Evolutionary conservation across 768 basidiomycete genomes (phyloP).

Genomic region (Leccinum longicurvipes): DNA sequence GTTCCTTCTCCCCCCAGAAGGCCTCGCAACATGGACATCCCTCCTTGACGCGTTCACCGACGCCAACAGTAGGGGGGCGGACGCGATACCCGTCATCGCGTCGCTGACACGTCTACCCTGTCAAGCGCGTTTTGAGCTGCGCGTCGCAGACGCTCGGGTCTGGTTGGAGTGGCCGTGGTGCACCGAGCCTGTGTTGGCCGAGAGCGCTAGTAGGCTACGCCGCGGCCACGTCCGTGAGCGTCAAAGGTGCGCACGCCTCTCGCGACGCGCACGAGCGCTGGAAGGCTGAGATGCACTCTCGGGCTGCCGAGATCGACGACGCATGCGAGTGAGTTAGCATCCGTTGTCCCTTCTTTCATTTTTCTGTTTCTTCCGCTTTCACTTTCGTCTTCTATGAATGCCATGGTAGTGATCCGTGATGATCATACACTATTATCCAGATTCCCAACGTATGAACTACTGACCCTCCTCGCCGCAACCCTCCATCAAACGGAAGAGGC

Average conservation of each 20-base stretch:
- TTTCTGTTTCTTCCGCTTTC: too few relatives aligned
- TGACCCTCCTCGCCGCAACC: too few relatives aligned
- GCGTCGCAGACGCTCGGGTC: conserved; percentile 22
- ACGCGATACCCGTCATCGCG: not conserved
- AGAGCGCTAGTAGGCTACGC: not conserved
- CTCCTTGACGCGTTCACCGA: conserved; percentile 18
- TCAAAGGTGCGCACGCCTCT: conserved; percentile 47
- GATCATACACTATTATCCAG: too few relatives aligned
- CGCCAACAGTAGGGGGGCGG: not conserved
- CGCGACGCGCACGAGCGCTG: conserved; percentile 49
- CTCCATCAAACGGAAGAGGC: too few relatives aligned
- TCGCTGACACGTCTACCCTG: conserved; percentile 10
- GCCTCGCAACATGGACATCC: conserved; percentile 31
- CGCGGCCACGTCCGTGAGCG: conserved; percentile 25
- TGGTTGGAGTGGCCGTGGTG: conserved; percentile 30
- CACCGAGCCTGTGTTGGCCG: not conserved
- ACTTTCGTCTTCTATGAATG: not conserved
- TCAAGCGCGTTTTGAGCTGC: conserved; percentile 37
- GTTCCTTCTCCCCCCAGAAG: conserved; percentile 38
- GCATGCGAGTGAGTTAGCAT: conserved; percentile 25
- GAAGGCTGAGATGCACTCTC: conserved; percentile 40
- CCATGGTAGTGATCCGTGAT: too few relatives aligned
- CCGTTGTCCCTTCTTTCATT: not conserved
- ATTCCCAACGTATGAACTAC: too few relatives aligned
- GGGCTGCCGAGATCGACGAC: conserved; percentile 32